Evolutionary conservation across 441 rosid species (phyloP).

Genomic region (Hura crepitans): DNA sequence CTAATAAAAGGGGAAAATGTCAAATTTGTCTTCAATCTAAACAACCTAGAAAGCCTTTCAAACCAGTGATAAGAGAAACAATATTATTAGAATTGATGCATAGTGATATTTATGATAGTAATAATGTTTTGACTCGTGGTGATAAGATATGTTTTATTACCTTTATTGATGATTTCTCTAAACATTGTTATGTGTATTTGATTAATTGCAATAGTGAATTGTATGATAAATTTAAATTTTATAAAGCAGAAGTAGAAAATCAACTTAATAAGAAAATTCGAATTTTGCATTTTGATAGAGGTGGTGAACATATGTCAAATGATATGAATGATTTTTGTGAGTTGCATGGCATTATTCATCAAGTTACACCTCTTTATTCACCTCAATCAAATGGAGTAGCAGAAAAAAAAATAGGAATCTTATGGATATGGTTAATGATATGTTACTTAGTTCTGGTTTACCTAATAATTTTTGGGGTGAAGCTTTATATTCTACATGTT

Average conservation of each 20-base stretch:
- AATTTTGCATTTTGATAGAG: no score
- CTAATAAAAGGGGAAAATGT: background rate
- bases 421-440: background rate
- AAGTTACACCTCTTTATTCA: background rate
- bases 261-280: no score
- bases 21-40: background rate
- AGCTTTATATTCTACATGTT: background rate
- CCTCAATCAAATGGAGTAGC: background rate
- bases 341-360: background rate
- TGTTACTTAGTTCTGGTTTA: background rate
- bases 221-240: background rate
- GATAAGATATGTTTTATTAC: no score
- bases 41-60: no score
- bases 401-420: background rate
- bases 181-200: background rate
- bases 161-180: background rate
- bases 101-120: background rate
- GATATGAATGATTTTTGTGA: no score
- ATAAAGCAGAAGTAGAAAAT: no score
- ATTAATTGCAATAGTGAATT: background rate
- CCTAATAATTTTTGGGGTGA: background rate
- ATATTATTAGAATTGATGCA: no score
- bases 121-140: background rate
- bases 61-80: no score
- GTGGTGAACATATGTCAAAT: no score